phyloP scores from a whole-genome alignment of 805 yeast genomes.

The Lachancea thermotolerans region DNA sequence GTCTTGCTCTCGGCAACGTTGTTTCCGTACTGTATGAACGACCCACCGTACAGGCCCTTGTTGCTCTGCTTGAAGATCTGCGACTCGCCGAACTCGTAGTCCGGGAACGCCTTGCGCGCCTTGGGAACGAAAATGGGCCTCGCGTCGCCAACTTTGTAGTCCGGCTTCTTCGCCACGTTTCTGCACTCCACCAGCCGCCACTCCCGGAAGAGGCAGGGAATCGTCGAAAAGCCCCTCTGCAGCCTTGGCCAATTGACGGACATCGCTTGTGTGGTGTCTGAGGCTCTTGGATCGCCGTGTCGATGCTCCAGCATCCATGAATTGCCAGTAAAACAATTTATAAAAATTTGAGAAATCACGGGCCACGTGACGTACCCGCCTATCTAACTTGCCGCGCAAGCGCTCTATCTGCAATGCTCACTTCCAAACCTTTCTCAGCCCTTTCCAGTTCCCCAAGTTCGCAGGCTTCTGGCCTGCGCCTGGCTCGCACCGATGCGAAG shows the following conservation, averaged over 20 bases:
- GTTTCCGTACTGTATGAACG: slow-evolving; percentile 69
- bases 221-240: slow-evolving; percentile 19
- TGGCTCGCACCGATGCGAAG: background rate
- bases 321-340: too few species aligned
- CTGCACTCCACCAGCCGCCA: slow-evolving; percentile 45
- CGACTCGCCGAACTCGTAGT: slow-evolving; percentile 75
- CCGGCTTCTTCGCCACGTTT: slow-evolving; percentile 38
- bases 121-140: slow-evolving; percentile 43
- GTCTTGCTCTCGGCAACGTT: slow-evolving; percentile 66
- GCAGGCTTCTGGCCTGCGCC: background rate
- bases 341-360: too few species aligned
- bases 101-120: slow-evolving; percentile 44
- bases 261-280: background rate
- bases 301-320: background rate
- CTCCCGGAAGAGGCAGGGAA: slow-evolving; percentile 19
- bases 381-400: too few species aligned
- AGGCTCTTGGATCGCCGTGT: background rate
- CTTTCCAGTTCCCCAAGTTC: slow-evolving; percentile 3
- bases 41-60: slow-evolving; percentile 86
- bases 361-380: too few species aligned
- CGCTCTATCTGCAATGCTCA: background rate
- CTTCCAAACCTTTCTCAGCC: slow-evolving; percentile 7
- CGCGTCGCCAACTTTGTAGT: slow-evolving; percentile 47
- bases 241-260: slow-evolving; percentile 4
- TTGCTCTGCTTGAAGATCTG: slow-evolving; percentile 75